Conservation (phyloP, 495 filamentous ascomycete genomes). For the Trichoderma reesei region DNA sequence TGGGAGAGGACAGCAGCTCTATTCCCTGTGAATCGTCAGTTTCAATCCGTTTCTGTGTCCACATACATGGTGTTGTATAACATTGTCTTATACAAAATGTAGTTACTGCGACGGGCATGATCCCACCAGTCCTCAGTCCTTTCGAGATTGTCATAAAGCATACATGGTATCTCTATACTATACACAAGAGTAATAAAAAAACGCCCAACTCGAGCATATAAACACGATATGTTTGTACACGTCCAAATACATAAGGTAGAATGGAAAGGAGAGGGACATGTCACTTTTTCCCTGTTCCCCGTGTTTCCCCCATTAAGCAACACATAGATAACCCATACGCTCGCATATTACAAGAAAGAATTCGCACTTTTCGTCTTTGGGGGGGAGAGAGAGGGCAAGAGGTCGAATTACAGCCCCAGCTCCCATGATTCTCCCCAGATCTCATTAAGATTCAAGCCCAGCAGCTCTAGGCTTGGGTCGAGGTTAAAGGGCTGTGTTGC, state of each 20-base stretch:
- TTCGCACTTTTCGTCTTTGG: background rate
- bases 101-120: too few species aligned
- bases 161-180: constrained; percentile 9
- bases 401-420: background rate
- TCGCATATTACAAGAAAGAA: background rate
- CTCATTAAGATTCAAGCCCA: constrained; percentile 26
- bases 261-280: background rate
- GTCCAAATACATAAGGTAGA: background rate
- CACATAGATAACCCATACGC: background rate
- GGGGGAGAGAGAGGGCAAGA: too few species aligned
- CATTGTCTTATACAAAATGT: too few species aligned
- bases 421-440: constrained; percentile 24
- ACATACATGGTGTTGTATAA: too few species aligned
- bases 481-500: constrained; percentile 15
- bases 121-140: too few species aligned
- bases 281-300: too few species aligned
- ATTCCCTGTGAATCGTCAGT: too few species aligned
- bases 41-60: too few species aligned
- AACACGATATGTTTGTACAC: background rate
- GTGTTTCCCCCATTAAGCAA: too few species aligned
- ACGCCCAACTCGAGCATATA: background rate
- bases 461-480: constrained; percentile 20
- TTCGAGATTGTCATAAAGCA: background rate
- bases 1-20: too few species aligned
- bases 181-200: background rate